Percentiles rank a stretch among this genome's conserved stretches.
Evolutionary conservation across 805 yeast species (phyloP).

Genomic region (Candida succiphila): DNA sequence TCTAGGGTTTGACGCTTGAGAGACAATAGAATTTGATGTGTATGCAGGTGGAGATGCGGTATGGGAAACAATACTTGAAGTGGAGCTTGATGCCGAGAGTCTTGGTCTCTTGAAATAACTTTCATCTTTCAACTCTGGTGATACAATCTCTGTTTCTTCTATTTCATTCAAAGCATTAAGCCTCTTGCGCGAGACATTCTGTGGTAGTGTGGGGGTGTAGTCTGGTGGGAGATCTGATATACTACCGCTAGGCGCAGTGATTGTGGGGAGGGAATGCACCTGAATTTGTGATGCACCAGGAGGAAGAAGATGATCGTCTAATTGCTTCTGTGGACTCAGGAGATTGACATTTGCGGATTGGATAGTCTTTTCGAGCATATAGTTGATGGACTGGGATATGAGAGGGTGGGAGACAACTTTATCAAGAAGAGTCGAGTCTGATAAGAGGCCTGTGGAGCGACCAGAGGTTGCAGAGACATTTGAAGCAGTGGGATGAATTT

Average conservation of each 20-base stretch:
- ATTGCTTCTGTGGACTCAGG: too few species aligned
- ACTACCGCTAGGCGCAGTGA: not conserved
- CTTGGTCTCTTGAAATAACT: constrained; percentile 10
- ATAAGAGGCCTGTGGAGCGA: not conserved
- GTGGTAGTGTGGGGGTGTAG: too few species aligned
- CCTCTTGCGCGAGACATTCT: constrained; percentile 1
- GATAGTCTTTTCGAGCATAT: constrained; percentile 25
- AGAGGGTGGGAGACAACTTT: constrained; percentile 27
- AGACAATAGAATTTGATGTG: not conserved
- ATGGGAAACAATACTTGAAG: not conserved
- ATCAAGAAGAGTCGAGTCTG: constrained; percentile 18
- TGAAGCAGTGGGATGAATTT: not conserved
- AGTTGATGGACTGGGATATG: constrained; percentile 24
- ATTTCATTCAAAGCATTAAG: not conserved
- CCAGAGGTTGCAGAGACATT: not conserved
- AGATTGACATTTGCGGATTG: constrained; percentile 13
- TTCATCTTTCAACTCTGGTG: not conserved
- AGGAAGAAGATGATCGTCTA: too few species aligned
- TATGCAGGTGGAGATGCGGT: not conserved
- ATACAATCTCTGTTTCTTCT: not conserved
- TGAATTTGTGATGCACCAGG: not conserved
- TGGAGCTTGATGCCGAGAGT: constrained; percentile 6
- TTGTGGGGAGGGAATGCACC: not conserved
- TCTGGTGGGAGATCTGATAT: too few species aligned
- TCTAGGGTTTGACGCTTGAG: constrained; percentile 8